These are phyloP conservation scores for Lachancea fermentati DNA, from an alignment of 805 yeast genomes.

Conservation along the genomic window DNA sequence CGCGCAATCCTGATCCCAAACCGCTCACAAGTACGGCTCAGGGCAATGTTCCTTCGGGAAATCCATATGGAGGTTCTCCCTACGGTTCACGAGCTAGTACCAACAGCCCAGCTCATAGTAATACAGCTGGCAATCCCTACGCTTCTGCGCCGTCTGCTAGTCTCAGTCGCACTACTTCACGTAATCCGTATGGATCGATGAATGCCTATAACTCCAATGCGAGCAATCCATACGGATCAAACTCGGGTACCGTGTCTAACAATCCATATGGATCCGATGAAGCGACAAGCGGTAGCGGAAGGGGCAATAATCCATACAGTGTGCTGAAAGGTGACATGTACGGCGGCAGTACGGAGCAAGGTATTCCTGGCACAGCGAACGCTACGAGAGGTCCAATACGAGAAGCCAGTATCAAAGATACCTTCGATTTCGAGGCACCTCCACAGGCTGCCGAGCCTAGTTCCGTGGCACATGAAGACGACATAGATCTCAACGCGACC, in stretches of 20 bases:
- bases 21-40: not conserved
- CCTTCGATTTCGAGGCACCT: constrained; percentile 23
- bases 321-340: constrained; percentile 6
- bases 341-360: not conserved
- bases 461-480: constrained; percentile 22
- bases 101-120: not conserved
- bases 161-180: too few species aligned
- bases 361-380: constrained; percentile 1
- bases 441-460: constrained; percentile 4
- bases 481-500: constrained; percentile 29
- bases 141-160: too few species aligned
- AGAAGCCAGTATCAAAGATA: constrained; percentile 9
- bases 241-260: not conserved
- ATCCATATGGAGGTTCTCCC: constrained; percentile 3
- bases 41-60: not conserved
- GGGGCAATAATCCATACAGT: constrained; percentile 11
- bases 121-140: not conserved
- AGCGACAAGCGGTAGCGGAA: too few species aligned
- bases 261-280: too few species aligned
- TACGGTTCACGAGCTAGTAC: not conserved
- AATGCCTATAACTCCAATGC: too few species aligned
- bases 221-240: not conserved
- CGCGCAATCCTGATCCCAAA: too few species aligned
- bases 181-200: too few species aligned
- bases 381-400: too few species aligned